Evolutionary conservation across 2,329 filamentous ascomycete genomes (phyloP).

Genomic region (Cadophora luteo-olivacea): DNA sequence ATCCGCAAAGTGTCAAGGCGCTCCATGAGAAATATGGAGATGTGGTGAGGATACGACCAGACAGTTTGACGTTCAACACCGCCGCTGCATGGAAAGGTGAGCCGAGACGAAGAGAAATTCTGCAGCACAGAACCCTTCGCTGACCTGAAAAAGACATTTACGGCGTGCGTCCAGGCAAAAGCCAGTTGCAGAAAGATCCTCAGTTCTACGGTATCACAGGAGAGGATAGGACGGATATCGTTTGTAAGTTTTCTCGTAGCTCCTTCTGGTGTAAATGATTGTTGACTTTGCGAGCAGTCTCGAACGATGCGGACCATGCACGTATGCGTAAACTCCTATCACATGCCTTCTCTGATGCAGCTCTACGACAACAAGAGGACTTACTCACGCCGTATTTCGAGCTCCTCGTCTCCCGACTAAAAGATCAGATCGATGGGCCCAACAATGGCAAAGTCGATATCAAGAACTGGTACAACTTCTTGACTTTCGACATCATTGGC

Average conservation of each 20-base stretch:
- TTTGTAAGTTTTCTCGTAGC: background rate
- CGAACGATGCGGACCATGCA: background rate
- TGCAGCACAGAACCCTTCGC: background rate
- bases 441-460: background rate
- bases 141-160: constrained; percentile 20
- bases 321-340: background rate
- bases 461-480: constrained; percentile 39
- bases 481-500: constrained; percentile 48
- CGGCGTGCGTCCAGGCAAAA: constrained; percentile 7
- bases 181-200: constrained; percentile 23
- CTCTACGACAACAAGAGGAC: background rate
- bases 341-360: background rate
- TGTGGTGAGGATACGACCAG: constrained; percentile 9
- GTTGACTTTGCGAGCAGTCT: background rate
- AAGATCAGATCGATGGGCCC: background rate
- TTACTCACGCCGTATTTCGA: background rate
- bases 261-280: background rate
- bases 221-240: background rate
- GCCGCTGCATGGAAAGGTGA: constrained; percentile 21
- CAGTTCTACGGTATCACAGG: background rate
- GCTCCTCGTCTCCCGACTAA: background rate
- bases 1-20: constrained; percentile 4
- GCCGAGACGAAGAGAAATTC: background rate
- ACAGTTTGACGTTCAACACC: constrained; percentile 19
- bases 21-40: constrained; percentile 28